Base-by-base conservation (phyloP, 2,329 filamentous ascomycete species). In the Pseudocercospora pini-densiflorae region DNA sequence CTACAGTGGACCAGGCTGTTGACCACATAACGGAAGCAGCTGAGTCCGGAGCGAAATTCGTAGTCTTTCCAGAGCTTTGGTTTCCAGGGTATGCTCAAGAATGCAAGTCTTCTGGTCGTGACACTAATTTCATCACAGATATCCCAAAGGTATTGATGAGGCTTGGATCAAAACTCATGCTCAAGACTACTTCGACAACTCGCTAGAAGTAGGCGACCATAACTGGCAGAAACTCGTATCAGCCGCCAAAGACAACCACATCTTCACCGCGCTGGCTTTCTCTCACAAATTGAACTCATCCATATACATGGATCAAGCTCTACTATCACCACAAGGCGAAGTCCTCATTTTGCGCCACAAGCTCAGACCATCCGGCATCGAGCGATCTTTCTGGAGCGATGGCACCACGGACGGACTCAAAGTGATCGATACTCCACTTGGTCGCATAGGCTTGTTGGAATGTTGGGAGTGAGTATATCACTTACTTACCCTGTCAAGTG, bases 271-370 rank as follows among this genome's bases (percentile, higher is more conserved):
- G 9, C 31, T 61, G 3, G 59, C 19, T 16, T 61, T 61, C 23
- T 47, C 33, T 43, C 31, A 61, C 12, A 29, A 16, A 9, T 29
- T 5, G 1, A 40, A 33, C 23, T 14, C 23, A 23, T 12, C 21
- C 59, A 61, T 61, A 5, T 61, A 27, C 59, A 61, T 61, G 59
- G 19, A n/a, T 16, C 59, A 61, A 51, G 43, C 43, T 12, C 31
- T 61, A 40, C 27, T 61, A 9, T 61, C 59, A 9, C 59, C 59
- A 16, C 21, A 23, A 23, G 59, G 59, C n/a, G 40, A 61, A 12
- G 12, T 61, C 8, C 24, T 61, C 7, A 23, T 49, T 12, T 40
- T 47, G 1, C 36, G 59, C 5, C 59, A 61, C 23, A 61, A 61
- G 40, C 40, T 61, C 9, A 36, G 59, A 29, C 59, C 59, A 16